Percentiles rank a stretch among this genome's conserved stretches.
phyloP scores from a whole-genome alignment of 495 filamentous ascomycete species.

The Penicillium manginii region DNA sequence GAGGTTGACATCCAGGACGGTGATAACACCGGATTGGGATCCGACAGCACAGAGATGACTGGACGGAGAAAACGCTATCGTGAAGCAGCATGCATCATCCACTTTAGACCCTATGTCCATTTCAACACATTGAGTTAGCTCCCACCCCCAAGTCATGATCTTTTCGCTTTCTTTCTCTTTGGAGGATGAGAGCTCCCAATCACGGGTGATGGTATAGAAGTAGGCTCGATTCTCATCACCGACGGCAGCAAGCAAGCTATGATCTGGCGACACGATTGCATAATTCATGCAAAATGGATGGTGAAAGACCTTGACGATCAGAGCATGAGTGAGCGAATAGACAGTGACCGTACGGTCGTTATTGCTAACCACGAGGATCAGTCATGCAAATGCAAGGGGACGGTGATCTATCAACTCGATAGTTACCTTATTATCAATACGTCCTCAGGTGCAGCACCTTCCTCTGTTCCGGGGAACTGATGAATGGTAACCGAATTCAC shows the following conservation, averaged over 20 bases:
- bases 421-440: slow-evolving; percentile 66
- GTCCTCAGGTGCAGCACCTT: slow-evolving; percentile 57
- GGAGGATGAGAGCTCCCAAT: slow-evolving; percentile 44
- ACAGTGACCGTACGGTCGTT: slow-evolving; percentile 87
- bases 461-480: slow-evolving; percentile 53
- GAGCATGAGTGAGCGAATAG: slow-evolving; percentile 67
- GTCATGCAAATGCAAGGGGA: slow-evolving; percentile 4
- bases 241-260: slow-evolving; percentile 76
- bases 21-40: slow-evolving; percentile 72
- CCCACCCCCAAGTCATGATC: slow-evolving; percentile 45
- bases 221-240: slow-evolving; percentile 84
- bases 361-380: slow-evolving; percentile 56
- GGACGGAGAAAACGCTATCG: slow-evolving; percentile 71
- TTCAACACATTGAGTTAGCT: slow-evolving; percentile 37
- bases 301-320: slow-evolving; percentile 66
- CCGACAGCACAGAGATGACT: slow-evolving; percentile 70
- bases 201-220: slow-evolving; percentile 63
- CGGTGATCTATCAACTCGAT: background rate
- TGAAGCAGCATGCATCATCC: slow-evolving; percentile 62
- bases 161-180: slow-evolving; percentile 44
- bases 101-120: slow-evolving; percentile 40
- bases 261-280: slow-evolving; percentile 88
- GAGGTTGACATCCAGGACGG: slow-evolving; percentile 63
- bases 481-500: slow-evolving; percentile 76
- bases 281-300: slow-evolving; percentile 88